Percentiles rank a stretch among this genome's conserved stretches.
Evolutionary conservation across 176 grass and related monocot species (phyloP).

Genomic region (Zoysia japonica): DNA sequence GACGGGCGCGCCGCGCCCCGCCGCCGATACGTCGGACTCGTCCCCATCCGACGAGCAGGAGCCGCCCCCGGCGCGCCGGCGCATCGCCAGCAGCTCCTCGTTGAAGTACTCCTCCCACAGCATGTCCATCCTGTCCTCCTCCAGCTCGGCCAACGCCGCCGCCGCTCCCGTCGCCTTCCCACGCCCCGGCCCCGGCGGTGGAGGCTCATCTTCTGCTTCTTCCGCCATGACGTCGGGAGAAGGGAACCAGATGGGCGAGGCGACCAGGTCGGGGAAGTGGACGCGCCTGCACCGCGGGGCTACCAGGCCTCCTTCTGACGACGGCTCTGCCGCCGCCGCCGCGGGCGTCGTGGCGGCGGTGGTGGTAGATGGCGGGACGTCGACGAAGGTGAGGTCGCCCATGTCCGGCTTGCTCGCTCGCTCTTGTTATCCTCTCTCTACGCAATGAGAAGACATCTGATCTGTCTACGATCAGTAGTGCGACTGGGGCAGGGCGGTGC

Average conservation of each 20-base stretch:
- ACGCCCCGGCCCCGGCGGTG: neutral
- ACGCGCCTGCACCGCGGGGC: neutral
- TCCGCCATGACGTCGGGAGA: slow-evolving; percentile 29
- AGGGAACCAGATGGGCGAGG: slow-evolving; percentile 38
- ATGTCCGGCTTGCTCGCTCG: slow-evolving; percentile 4
- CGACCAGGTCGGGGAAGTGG: slow-evolving; percentile 45
- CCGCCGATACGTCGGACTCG: slow-evolving; percentile 21
- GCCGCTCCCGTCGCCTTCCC: neutral
- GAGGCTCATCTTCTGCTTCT: neutral
- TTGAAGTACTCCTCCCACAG: slow-evolving; percentile 79
- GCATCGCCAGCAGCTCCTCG: slow-evolving; percentile 50
- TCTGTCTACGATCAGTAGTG: neutral
- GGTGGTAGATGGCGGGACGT: slow-evolving; percentile 3
- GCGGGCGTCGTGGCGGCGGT: slow-evolving; percentile 5
- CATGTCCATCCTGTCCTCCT: slow-evolving; percentile 64
- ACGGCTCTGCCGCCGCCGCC: neutral
- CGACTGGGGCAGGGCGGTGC: neutral
- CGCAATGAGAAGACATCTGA: neutral
- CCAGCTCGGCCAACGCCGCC: neutral
- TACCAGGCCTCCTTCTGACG: neutral
- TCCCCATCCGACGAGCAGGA: neutral
- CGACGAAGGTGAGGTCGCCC: slow-evolving; percentile 51
- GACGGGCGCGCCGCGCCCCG: neutral
- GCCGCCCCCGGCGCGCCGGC: neutral
- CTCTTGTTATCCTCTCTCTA: neutral